phyloP scores from a whole-genome alignment of 805 yeast genomes.

The Priceomyces medius region DNA sequence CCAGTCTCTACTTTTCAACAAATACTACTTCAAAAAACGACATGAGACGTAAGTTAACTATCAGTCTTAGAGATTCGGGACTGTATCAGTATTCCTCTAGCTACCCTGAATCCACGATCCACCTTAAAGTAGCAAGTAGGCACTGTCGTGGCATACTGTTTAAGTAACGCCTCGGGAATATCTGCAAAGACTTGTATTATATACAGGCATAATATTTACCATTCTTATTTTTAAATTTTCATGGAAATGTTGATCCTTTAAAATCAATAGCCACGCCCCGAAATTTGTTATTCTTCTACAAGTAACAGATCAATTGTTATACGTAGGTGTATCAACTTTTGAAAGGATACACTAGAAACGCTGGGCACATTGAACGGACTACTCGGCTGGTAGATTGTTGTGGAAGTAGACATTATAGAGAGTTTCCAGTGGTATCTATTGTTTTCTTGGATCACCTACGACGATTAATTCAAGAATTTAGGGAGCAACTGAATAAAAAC shows the following conservation, averaged over 20 bases:
- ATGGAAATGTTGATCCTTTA: slow-evolving; percentile 3
- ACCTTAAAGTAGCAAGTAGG: not conserved
- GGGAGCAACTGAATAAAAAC: not conserved
- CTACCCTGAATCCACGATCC: too few relatives aligned
- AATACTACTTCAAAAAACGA: too few relatives aligned
- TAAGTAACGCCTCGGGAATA: not conserved
- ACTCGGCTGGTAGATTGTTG: not conserved
- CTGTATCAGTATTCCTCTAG: too few relatives aligned
- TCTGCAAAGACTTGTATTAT: not conserved
- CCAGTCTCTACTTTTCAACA: too few relatives aligned
- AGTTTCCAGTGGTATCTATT: not conserved
- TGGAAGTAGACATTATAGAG: not conserved
- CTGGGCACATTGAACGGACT: not conserved
- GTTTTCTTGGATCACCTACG: not conserved
- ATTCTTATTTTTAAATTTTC: slow-evolving; percentile 6
- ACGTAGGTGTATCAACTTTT: not conserved
- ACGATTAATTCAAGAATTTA: not conserved
- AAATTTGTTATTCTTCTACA: not conserved
- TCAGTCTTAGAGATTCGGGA: too few relatives aligned
- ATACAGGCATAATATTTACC: slow-evolving; percentile 8
- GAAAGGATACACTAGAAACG: too few relatives aligned
- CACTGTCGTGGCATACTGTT: not conserved
- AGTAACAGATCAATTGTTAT: not conserved
- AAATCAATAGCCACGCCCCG: slow-evolving; percentile 5
- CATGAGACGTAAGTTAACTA: too few relatives aligned